A percentile compares a stretch with the other conserved stretches of the same genome.
Evolutionary conservation across 73 alveolate genomes (phyloP).

Genomic region (Effrenium voratum): DNA sequence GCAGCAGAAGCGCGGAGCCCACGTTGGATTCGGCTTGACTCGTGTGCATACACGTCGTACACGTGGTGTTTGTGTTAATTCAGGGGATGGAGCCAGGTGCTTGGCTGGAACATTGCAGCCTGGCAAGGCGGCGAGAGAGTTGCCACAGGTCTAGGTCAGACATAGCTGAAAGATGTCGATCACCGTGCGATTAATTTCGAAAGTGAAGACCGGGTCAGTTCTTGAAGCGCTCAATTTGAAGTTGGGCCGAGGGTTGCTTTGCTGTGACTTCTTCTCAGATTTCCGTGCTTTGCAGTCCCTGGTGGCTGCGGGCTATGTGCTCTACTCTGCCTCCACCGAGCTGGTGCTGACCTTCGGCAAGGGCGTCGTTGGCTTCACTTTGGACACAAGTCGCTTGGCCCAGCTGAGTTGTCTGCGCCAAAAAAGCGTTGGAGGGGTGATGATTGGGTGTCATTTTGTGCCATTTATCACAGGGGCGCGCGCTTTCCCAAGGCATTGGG

Average conservation of each 20-base stretch:
- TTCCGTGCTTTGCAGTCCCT: no score
- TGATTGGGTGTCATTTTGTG: neutral
- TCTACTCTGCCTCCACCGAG: conserved; percentile 95
- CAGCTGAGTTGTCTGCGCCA: neutral
- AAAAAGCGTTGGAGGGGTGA: neutral
- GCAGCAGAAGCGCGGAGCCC: conserved; percentile 45
- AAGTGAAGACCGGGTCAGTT: no score
- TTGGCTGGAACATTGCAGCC: conserved; percentile 93
- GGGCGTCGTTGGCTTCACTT: conserved; percentile 95
- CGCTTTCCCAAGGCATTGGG: conserved; percentile 54
- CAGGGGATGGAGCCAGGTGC: no score
- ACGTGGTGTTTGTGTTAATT: no score
- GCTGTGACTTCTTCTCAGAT: no score
- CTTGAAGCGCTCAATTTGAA: no score
- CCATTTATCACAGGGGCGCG: neutral
- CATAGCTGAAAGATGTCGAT: no score
- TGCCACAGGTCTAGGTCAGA: no score
- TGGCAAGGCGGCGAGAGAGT: conserved; percentile 88
- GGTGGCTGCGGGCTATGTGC: conserved; percentile 93
- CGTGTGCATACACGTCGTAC: neutral
- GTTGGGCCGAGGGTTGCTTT: no score
- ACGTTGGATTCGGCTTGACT: neutral
- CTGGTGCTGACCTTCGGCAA: conserved; percentile 94
- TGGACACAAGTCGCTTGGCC: conserved; percentile 92
- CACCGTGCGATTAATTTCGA: no score